Percentiles rank a stretch among this genome's conserved stretches.
phyloP scores from a whole-genome alignment of 1,139 yeast genomes.

The Spathaspora sp. region DNA sequence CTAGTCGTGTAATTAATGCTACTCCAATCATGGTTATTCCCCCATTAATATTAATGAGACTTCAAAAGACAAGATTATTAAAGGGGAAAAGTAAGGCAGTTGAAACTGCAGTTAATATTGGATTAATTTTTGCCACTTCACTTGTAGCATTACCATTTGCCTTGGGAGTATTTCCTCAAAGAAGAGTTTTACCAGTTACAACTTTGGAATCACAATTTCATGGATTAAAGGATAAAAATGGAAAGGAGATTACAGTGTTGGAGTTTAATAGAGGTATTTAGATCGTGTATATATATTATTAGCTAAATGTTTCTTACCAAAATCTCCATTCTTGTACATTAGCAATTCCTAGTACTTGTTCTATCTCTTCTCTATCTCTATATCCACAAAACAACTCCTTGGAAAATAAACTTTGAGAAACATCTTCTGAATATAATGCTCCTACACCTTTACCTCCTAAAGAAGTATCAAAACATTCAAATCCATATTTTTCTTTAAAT shows the following conservation, averaged over 20 bases:
- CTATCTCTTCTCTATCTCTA: constrained; percentile 46
- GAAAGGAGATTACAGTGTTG: constrained; percentile 57
- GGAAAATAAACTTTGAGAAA: constrained; percentile 23
- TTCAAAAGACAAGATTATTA: constrained; percentile 65
- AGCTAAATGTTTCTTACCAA: constrained; percentile 40
- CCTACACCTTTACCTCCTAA: constrained; percentile 93
- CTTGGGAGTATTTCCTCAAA: constrained; percentile 91
- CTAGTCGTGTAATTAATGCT: constrained; percentile 90
- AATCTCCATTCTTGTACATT: constrained; percentile 52
- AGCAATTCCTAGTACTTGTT: constrained; percentile 43
- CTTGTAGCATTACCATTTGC: constrained; percentile 92
- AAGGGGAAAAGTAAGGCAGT: constrained; percentile 64
- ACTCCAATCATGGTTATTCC: constrained; percentile 97
- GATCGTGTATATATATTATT: constrained; percentile 6
- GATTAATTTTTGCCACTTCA: constrained; percentile 80
- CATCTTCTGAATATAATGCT: constrained; percentile 29
- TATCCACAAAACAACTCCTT: constrained; percentile 38
- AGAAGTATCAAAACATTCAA: constrained; percentile 76
- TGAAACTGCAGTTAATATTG: constrained; percentile 74
- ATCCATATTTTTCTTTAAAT: constrained; percentile 47
- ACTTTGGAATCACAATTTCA: constrained; percentile 66
- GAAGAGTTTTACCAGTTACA: constrained; percentile 57
- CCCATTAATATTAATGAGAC: constrained; percentile 73
- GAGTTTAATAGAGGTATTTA: constrained; percentile 93
- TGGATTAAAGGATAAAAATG: constrained; percentile 59